These are phyloP conservation scores for Trichoderma guizhouense DNA, from an alignment of 2,329 filamentous ascomycete genomes.

Conservation along the genomic window DNA sequence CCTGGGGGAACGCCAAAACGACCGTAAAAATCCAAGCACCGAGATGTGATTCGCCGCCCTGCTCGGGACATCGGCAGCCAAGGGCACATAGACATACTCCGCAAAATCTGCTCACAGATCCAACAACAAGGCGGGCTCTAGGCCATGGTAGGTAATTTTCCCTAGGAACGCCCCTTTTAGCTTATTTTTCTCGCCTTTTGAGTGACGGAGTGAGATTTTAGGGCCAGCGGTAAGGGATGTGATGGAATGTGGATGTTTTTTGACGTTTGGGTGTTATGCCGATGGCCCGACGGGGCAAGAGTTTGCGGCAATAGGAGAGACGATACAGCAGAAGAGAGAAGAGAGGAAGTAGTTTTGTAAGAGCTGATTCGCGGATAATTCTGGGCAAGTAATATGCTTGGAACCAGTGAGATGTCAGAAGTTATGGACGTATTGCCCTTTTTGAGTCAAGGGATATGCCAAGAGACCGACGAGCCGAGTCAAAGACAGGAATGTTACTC, in stretches of 20 bases:
- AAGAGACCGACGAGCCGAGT: not conserved
- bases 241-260: not conserved
- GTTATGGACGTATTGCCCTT: not conserved
- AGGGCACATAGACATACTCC: not conserved
- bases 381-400: not conserved
- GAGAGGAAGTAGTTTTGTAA: not conserved
- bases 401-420: not conserved
- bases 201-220: conserved; percentile 9
- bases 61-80: not conserved
- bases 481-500: not conserved
- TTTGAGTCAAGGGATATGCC: not conserved
- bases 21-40: not conserved
- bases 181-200: not conserved
- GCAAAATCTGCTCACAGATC: not conserved
- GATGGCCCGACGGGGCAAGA: not conserved
- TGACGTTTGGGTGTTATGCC: not conserved
- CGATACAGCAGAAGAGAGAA: not conserved
- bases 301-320: not conserved
- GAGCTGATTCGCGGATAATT: not conserved
- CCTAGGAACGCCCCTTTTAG: not conserved
- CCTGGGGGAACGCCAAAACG: not conserved
- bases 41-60: not conserved
- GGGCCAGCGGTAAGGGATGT: not conserved
- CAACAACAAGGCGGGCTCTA: not conserved
- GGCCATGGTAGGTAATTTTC: not conserved